Percentiles rank a stretch among this genome's conserved stretches.
Conservation (phyloP, 352 stramenopile genomes). For the Phytopythium chamaehyphon region DNA sequence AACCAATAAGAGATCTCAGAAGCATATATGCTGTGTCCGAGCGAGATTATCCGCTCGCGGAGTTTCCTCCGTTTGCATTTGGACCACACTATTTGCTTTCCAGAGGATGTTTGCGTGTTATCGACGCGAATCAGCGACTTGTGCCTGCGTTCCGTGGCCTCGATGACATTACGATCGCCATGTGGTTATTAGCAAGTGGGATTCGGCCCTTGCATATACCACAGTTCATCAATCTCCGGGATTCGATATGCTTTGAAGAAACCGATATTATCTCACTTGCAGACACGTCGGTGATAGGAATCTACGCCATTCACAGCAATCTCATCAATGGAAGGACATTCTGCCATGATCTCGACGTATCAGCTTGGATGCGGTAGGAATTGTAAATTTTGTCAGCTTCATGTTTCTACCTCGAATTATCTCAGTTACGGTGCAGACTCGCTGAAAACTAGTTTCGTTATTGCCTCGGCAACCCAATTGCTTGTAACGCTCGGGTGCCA, state of each 20-base stretch:
- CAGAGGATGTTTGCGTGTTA: conserved; percentile 27
- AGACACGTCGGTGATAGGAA: conserved; percentile 13
- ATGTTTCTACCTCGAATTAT: too few species aligned
- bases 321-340: conserved; percentile 14
- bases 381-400: too few species aligned
- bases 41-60: conserved; percentile 23
- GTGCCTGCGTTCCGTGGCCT: conserved; percentile 16
- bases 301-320: conserved; percentile 25
- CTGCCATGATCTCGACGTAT: not conserved
- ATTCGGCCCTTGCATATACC: conserved; percentile 13
- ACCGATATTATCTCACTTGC: conserved; percentile 4
- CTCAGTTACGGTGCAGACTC: not conserved
- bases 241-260: conserved; percentile 4
- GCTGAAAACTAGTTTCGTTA: not conserved
- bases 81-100: conserved; percentile 55
- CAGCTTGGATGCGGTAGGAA: not conserved
- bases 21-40: conserved; percentile 31
- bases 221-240: conserved; percentile 15
- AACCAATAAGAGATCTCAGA: conserved; percentile 18
- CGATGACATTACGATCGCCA: conserved; percentile 30
- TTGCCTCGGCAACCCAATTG: not conserved
- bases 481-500: conserved; percentile 38
- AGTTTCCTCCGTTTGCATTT: conserved; percentile 32
- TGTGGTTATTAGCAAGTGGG: conserved; percentile 40
- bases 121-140: conserved; percentile 23